Base-by-base conservation (phyloP, 306 rosid species). In the Glycine tomentella region DNA sequence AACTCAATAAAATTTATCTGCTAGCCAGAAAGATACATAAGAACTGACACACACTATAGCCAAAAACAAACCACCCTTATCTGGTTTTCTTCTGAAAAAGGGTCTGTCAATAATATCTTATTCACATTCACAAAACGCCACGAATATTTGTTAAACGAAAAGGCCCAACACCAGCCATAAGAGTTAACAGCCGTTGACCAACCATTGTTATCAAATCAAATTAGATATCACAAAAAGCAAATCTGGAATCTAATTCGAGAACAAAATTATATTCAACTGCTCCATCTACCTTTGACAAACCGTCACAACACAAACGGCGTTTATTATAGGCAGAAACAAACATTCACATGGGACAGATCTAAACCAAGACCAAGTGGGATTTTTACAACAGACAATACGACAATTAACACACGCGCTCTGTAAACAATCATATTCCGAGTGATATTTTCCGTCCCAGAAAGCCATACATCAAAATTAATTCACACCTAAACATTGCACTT, bases 321-420 rank as follows among this genome's bases (percentile, higher is more conserved):
- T 69, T 20, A 67, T 77, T 50, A 40, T 76, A 40, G 12, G 55
- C 38, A 52, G 67, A 59, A 53, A 55, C 16, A 49, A 36, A 33
- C 36, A 70, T 11, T 58, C 61, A 77, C 55, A 84, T 8, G 52
- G 12, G 25, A 80, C 84, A 90, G 92, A 90, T 90, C 91, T 87
- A 87, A 63, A 81, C 82, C 20, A 45, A 48, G 53, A 10, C 64
- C 25, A 38, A 10, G 34, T 33, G 8, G 20, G 36, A 16, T 9
- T 59, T 36, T 44, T 52, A 8, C 74, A 49, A 52, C 77, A 50
- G 31, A 69, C 65, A 70, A 74, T 72, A 74, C n/a, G 68, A 13
- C 66, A 42, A 62, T 25, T 56, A 58, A 12, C 50, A 40, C 36
- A 72, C 69, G 80, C 70, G 81, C 66, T 53, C 44, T 14, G 8